These are phyloP conservation scores for Mrakia frigida DNA, from an alignment of 768 basidiomycete genomes.

Conservation along the genomic window DNA sequence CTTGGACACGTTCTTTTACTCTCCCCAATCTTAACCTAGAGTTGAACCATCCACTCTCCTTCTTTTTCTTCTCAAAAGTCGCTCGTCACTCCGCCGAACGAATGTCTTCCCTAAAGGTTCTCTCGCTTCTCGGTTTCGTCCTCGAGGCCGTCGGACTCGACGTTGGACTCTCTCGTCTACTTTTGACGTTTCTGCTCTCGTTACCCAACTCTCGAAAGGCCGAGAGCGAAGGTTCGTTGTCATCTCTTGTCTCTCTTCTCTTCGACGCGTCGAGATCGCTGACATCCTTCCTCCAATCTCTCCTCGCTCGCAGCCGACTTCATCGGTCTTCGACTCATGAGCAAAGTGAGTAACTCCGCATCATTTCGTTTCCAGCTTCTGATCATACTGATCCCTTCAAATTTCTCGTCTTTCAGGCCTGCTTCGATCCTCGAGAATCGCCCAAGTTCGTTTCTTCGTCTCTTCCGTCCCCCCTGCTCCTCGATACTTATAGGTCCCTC, in stretches of 20 bases:
- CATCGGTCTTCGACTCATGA: conserved; percentile 73
- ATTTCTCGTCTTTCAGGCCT: conserved; percentile 52
- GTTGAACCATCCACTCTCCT: neutral
- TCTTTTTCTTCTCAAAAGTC: conserved; percentile 35
- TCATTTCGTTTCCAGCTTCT: no score
- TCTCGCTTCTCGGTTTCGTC: conserved; percentile 48
- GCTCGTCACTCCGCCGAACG: conserved; percentile 47
- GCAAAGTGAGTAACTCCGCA: conserved; percentile 48
- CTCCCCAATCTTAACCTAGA: neutral
- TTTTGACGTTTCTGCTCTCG: conserved; percentile 54
- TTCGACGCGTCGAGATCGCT: neutral
- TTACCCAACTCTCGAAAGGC: conserved; percentile 72
- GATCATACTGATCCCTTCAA: no score
- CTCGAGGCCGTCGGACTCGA: conserved; percentile 55
- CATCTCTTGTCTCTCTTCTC: conserved; percentile 7
- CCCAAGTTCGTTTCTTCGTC: conserved; percentile 52
- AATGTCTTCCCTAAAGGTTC: conserved; percentile 46
- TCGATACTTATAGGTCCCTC: conserved; percentile 11
- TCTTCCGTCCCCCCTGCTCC: neutral
- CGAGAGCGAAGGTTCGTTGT: conserved; percentile 65
- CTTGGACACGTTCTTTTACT: neutral
- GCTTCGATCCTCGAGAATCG: conserved; percentile 74
- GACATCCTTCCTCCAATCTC: neutral
- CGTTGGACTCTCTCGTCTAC: conserved; percentile 50
- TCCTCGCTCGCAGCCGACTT: conserved; percentile 59